Percentiles rank a stretch among this genome's conserved stretches.
Evolutionary conservation across 2,329 filamentous ascomycete species (phyloP).

Genomic region (Paraphoma sp.): DNA sequence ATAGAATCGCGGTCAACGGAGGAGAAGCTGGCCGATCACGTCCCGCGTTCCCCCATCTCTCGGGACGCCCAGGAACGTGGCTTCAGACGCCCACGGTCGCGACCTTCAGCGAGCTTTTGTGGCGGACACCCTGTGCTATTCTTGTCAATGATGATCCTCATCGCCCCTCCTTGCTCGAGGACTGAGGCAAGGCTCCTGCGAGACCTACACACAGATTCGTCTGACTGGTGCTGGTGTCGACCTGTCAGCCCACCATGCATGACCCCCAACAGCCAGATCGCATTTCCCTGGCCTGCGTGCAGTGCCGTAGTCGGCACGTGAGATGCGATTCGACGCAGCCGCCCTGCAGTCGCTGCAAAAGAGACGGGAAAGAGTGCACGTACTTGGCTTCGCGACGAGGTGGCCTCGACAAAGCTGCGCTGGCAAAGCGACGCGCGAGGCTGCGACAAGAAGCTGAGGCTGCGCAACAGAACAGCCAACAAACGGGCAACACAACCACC

Average conservation of each 20-base stretch:
- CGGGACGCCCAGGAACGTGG: not conserved
- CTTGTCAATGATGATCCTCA: not conserved
- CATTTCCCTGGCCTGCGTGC: constrained; percentile 1
- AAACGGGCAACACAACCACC: not conserved
- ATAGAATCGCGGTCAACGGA: not conserved
- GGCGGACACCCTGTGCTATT: not conserved
- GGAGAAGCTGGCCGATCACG: not conserved
- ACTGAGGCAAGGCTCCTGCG: not conserved
- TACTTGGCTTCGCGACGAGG: constrained; percentile 36
- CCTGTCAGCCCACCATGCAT: not conserved
- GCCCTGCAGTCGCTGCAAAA: constrained; percentile 32
- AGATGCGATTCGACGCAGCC: constrained; percentile 40
- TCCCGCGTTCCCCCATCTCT: not conserved
- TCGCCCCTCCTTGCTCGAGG: not conserved
- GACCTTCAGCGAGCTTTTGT: not conserved
- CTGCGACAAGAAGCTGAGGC: constrained; percentile 27
- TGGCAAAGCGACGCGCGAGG: constrained; percentile 27
- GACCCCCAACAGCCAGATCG: not conserved
- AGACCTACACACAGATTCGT: not conserved
- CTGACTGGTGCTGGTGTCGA: no score
- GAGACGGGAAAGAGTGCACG: constrained; percentile 35
- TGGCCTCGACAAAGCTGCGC: constrained; percentile 34
- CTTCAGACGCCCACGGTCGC: not conserved
- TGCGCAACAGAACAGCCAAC: constrained; percentile 7
- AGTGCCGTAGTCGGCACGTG: constrained; percentile 30